These are phyloP conservation scores for Exserohilum turcica DNA, from an alignment of 2,329 filamentous ascomycete genomes.

Conservation along the genomic window DNA sequence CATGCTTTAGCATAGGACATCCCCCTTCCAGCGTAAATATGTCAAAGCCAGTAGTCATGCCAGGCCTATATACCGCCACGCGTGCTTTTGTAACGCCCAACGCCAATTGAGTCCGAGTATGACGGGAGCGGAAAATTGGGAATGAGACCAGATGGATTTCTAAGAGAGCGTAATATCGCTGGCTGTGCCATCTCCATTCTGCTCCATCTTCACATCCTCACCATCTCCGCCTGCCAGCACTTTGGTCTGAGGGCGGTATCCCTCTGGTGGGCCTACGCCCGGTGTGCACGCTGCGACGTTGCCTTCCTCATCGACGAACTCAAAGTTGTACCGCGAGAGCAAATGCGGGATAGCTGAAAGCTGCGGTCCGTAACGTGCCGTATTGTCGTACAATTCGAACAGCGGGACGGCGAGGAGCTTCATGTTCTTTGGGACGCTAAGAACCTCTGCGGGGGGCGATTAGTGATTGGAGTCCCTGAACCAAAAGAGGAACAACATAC, in stretches of 20 bases:
- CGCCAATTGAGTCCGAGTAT: conserved; percentile 4
- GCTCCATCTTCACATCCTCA: conserved; percentile 46
- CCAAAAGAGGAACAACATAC: conserved; percentile 56
- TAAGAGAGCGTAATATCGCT: conserved; percentile 45
- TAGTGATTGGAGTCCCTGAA: conserved; percentile 19
- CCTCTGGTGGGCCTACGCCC: conserved; percentile 66
- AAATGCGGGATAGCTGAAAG: conserved; percentile 95
- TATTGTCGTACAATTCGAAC: conserved; percentile 98
- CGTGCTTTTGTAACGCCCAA: conserved; percentile 7
- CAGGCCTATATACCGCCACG: neutral
- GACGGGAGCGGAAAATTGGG: neutral
- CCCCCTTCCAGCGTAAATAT: neutral
- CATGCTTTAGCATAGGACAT: neutral
- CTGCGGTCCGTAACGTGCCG: conserved; percentile 90
- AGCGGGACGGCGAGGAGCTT: conserved; percentile 95
- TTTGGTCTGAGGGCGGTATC: conserved; percentile 38
- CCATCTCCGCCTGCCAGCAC: conserved; percentile 47
- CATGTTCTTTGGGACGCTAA: conserved; percentile 99
- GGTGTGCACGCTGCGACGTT: conserved; percentile 85
- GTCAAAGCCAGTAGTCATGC: neutral
- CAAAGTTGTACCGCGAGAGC: conserved; percentile 93
- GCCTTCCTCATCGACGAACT: conserved; percentile 93
- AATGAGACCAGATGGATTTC: neutral
- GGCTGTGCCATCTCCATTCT: conserved; percentile 42
- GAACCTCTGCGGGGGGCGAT: conserved; percentile 67